A percentile compares a stretch with the other conserved stretches of the same genome.
These are phyloP conservation scores for Beauveria scarabaeidicola DNA, from an alignment of 2,329 filamentous ascomycete genomes.

Conservation along the genomic window DNA sequence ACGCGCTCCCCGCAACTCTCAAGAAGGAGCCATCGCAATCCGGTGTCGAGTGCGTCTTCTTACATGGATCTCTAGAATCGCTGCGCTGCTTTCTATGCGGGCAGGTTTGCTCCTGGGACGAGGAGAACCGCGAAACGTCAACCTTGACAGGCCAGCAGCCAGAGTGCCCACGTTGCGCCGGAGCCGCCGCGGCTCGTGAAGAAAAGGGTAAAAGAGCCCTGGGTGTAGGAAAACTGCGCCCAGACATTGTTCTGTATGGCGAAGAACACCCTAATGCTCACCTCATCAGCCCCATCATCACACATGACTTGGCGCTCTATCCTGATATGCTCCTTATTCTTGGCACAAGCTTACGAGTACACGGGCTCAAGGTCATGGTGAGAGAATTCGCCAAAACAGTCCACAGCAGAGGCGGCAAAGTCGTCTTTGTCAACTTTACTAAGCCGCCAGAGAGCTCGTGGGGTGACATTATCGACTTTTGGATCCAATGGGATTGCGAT, in stretches of 20 bases:
- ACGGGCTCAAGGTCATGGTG: constrained; percentile 62
- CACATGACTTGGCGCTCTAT: constrained; percentile 55
- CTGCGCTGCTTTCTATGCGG: constrained; percentile 57
- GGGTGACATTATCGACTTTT: constrained; percentile 66
- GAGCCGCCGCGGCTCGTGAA: constrained; percentile 52
- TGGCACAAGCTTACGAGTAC: constrained; percentile 62
- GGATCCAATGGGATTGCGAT: constrained; percentile 68
- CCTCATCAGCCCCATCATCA: constrained; percentile 58
- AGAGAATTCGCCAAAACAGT: constrained; percentile 64
- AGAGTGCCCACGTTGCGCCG: constrained; percentile 56
- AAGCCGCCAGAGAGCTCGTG: constrained; percentile 64
- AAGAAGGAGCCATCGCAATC: constrained; percentile 24
- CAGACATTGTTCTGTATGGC: constrained; percentile 67
- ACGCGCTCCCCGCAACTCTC: neutral
- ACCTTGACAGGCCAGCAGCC: constrained; percentile 58
- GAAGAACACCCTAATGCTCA: constrained; percentile 64
- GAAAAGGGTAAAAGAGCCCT: constrained; percentile 59
- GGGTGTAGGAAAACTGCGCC: constrained; percentile 58
- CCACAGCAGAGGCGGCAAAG: constrained; percentile 58
- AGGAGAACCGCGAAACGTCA: constrained; percentile 43
- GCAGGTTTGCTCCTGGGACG: constrained; percentile 51
- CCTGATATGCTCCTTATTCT: constrained; percentile 63
- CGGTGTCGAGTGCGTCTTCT: constrained; percentile 58
- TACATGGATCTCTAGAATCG: constrained; percentile 59
- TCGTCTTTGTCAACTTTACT: constrained; percentile 66